Conservation (phyloP, 148 eudicot species). For the Cornus controversa region DNA sequence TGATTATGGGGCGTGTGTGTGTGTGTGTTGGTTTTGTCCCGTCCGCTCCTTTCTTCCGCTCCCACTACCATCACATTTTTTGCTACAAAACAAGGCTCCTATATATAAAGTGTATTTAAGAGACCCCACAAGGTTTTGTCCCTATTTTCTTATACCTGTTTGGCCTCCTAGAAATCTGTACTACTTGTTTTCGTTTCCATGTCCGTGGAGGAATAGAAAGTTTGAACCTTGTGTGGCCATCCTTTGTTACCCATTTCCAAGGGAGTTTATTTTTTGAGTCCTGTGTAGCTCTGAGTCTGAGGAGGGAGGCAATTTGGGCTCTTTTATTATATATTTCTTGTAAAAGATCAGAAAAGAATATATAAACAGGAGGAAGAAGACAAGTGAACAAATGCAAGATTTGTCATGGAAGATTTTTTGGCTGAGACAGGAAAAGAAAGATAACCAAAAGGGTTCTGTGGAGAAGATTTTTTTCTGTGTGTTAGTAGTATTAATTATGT, state of each 20-base stretch:
- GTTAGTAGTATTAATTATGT: too few relatives aligned
- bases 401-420: too few relatives aligned
- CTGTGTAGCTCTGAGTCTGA: background rate
- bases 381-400: too few relatives aligned
- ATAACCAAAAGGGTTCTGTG: too few relatives aligned
- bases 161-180: background rate
- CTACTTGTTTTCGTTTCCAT: background rate
- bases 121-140: background rate
- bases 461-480: too few relatives aligned
- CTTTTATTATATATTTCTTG: too few relatives aligned
- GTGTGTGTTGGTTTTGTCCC: background rate
- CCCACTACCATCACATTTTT: background rate
- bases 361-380: too few relatives aligned
- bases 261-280: background rate
- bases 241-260: background rate
- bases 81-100: background rate
- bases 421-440: too few relatives aligned
- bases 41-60: background rate
- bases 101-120: too few relatives aligned
- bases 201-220: background rate
- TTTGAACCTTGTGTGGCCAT: background rate
- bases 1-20: background rate
- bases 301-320: background rate
- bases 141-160: background rate
- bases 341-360: too few relatives aligned